These are phyloP conservation scores for Chenopodium berlandieri DNA, from an alignment of 148 eudicot genomes.

Conservation along the genomic window DNA sequence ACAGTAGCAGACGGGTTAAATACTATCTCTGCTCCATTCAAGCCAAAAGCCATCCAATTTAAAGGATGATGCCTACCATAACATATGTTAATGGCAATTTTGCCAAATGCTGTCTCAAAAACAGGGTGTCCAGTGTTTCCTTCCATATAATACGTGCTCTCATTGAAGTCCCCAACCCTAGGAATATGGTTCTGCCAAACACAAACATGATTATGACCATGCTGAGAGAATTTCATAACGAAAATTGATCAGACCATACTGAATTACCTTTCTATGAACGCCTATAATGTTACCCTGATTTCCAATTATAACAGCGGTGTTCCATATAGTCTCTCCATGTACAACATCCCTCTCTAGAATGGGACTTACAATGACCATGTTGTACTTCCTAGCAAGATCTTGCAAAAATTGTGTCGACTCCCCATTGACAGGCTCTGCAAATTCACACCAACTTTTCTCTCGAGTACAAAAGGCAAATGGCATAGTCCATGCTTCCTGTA, in stretches of 20 bases:
- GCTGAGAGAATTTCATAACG: background rate
- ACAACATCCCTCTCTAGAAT: constrained; percentile 86
- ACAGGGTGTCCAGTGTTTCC: constrained; percentile 99
- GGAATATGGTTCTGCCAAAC: constrained; percentile 91
- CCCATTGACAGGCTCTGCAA: constrained; percentile 88
- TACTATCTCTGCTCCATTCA: constrained; percentile 97
- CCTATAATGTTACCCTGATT: constrained; percentile 93
- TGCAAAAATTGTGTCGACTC: constrained; percentile 85
- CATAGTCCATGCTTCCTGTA: constrained; percentile 97
- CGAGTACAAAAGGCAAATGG: constrained; percentile 98
- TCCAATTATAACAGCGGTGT: constrained; percentile 88
- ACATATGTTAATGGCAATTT: constrained; percentile 87
- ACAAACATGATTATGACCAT: constrained; percentile 2
- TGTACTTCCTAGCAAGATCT: constrained; percentile 70
- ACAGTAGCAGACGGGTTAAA: constrained; percentile 97
- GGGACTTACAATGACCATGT: constrained; percentile 90
- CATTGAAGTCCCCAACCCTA: constrained; percentile 93
- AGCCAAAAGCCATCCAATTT: constrained; percentile 93
- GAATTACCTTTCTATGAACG: constrained; percentile 75
- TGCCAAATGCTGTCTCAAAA: constrained; percentile 89
- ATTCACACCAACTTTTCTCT: constrained; percentile 96
- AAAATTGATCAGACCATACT: background rate
- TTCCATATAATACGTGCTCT: constrained; percentile 98
- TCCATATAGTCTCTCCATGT: constrained; percentile 95
- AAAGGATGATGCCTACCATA: constrained; percentile 98